Percentiles rank a stretch among this genome's conserved stretches.
These are phyloP conservation scores for Zanthoxylum bungeanum DNA, from an alignment of 345 rosid species.

Conservation along the genomic window DNA sequence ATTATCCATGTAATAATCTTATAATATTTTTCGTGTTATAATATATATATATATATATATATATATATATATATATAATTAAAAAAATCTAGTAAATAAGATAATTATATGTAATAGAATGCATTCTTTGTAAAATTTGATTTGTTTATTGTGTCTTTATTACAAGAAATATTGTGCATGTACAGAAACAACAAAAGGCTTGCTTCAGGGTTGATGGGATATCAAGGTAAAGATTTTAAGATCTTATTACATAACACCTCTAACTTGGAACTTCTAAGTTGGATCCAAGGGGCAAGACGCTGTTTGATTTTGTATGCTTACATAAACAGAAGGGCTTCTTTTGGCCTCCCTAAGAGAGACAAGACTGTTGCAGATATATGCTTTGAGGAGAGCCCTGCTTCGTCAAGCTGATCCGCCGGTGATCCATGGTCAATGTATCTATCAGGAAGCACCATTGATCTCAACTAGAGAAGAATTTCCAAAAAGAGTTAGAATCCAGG, in stretches of 20 bases:
- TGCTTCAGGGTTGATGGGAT: neutral
- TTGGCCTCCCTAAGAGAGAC: conserved; percentile 54
- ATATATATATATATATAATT: too few species aligned
- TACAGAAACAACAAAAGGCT: conserved; percentile 3
- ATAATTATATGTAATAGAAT: too few species aligned
- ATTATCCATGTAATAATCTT: too few species aligned
- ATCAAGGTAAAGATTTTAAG: neutral
- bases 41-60: too few species aligned
- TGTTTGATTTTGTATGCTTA: conserved; percentile 10
- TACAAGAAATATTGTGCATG: neutral
- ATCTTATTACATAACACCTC: conserved; percentile 8
- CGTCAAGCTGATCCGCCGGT: conserved; percentile 36
- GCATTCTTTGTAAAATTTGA: neutral
- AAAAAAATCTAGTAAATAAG: too few species aligned
- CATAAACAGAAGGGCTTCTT: conserved; percentile 51
- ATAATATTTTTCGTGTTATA: too few species aligned
- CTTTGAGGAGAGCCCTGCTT: conserved; percentile 42
- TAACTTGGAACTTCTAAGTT: neutral
- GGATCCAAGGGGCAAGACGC: neutral
- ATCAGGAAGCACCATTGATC: conserved; percentile 50
- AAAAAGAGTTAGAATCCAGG: neutral
- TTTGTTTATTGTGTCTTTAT: neutral
- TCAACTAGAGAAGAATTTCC: conserved; percentile 37
- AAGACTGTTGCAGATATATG: conserved; percentile 60
- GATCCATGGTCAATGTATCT: conserved; percentile 54